phyloP scores from a whole-genome alignment of 2,329 filamentous ascomycete genomes.

The Cladobotryum mycophilum region DNA sequence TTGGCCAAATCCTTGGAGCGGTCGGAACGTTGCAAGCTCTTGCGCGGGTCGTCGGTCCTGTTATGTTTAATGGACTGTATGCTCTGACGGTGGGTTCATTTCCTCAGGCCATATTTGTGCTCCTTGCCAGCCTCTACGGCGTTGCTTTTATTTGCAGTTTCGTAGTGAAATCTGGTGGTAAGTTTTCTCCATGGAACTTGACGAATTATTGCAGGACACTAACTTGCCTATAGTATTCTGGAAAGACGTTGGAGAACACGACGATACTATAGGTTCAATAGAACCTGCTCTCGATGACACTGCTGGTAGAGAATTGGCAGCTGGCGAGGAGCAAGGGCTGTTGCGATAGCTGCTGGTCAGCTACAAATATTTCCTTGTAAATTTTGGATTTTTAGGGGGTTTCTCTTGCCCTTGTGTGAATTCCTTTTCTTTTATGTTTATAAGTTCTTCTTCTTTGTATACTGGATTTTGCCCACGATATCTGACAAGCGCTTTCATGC shows the following conservation, averaged over 20 bases:
- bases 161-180: conserved; percentile 68
- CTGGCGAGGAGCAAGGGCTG: conserved; percentile 24
- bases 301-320: not conserved
- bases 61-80: conserved; percentile 82
- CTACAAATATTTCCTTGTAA: too few relatives aligned
- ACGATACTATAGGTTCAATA: not conserved
- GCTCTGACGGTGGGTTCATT: conserved; percentile 71
- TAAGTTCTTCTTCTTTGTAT: too few relatives aligned
- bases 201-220: conserved; percentile 10
- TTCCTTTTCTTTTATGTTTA: too few relatives aligned
- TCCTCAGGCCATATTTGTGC: conserved; percentile 77
- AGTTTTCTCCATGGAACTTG: conserved; percentile 31
- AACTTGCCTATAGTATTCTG: conserved; percentile 6
- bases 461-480: too few relatives aligned
- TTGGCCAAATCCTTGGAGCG: conserved; percentile 84
- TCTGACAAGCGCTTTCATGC: too few relatives aligned
- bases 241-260: not conserved
- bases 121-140: conserved; percentile 61
- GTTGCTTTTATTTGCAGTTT: conserved; percentile 60
- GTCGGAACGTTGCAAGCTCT: conserved; percentile 80
- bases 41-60: conserved; percentile 69
- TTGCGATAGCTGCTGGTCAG: conserved; percentile 14
- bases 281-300: not conserved
- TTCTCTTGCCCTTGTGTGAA: too few relatives aligned
- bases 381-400: too few relatives aligned